phyloP scores from a whole-genome alignment of 108 stramenopile species.

The Cyclostephanos tholiformis region DNA sequence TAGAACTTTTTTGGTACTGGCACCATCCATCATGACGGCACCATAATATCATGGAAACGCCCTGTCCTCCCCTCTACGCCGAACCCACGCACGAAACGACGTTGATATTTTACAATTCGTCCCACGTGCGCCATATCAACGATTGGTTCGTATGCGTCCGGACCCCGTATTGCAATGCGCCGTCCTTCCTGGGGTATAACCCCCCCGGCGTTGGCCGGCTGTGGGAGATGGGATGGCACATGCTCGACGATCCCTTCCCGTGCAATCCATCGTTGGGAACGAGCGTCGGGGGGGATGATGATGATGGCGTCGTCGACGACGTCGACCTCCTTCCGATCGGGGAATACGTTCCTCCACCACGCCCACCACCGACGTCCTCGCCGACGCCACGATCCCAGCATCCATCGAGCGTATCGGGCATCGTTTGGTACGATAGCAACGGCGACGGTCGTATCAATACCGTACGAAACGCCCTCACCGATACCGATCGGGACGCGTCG shows the following conservation, averaged over 20 bases:
- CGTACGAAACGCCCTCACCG: conserved; percentile 11
- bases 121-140: too few species aligned
- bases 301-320: not conserved
- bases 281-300: not conserved
- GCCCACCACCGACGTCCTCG: conserved; percentile 1
- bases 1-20: too few species aligned
- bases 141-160: conserved; percentile 41
- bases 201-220: conserved; percentile 26
- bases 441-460: conserved; percentile 29
- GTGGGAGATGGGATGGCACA: conserved; percentile 20
- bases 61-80: conserved; percentile 44
- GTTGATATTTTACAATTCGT: conserved; percentile 16
- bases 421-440: conserved; percentile 41
- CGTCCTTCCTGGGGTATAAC: conserved; percentile 34
- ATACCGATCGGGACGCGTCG: conserved; percentile 9
- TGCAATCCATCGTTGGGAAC: conserved; percentile 27
- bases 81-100: conserved; percentile 18
- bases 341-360: too few species aligned
- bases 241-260: conserved; percentile 20
- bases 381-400: conserved; percentile 3
- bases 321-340: not conserved
- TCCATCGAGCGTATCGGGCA: conserved; percentile 15
- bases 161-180: conserved; percentile 34
- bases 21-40: too few species aligned
- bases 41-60: too few species aligned